Evolutionary conservation across 1,284 basidiomycete genomes (phyloP).

Genomic region (Ceratobasidium sp.): DNA sequence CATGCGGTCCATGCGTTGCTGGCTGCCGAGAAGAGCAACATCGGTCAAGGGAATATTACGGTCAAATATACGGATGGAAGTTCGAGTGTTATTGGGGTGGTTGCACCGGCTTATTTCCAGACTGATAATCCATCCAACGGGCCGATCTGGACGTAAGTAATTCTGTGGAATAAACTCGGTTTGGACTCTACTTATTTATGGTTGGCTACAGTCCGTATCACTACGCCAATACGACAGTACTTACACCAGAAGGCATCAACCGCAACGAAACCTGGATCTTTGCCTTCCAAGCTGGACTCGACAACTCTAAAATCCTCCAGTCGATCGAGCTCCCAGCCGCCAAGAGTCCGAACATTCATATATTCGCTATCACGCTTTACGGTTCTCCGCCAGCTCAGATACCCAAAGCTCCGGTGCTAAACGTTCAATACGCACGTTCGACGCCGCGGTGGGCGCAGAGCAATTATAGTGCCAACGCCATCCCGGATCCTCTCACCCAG

Average conservation of each 20-base stretch:
- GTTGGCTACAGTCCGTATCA: neutral
- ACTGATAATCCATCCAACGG: slow-evolving; percentile 27
- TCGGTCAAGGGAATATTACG: slow-evolving; percentile 30
- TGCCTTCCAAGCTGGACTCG: slow-evolving; percentile 26
- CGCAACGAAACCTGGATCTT: slow-evolving; percentile 37
- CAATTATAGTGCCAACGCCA: slow-evolving; percentile 36
- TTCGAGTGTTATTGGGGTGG: slow-evolving; percentile 15
- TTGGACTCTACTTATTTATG: neutral
- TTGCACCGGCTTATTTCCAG: slow-evolving; percentile 21
- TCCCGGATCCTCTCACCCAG: slow-evolving; percentile 14
- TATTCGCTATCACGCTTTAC: slow-evolving; percentile 29
- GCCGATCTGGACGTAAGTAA: slow-evolving; percentile 32
- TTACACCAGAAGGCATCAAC: slow-evolving; percentile 31
- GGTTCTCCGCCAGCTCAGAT: slow-evolving; percentile 6
- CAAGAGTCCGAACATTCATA: slow-evolving; percentile 24
- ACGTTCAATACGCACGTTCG: slow-evolving; percentile 34
- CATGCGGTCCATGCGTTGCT: slow-evolving; percentile 40
- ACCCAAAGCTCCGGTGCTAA: slow-evolving; percentile 10
- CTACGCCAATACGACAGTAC: slow-evolving; percentile 20
- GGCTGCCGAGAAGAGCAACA: slow-evolving; percentile 32
- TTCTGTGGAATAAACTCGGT: neutral
- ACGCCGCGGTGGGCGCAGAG: slow-evolving; percentile 34
- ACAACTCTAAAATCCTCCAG: neutral
- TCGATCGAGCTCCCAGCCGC: slow-evolving; percentile 23
- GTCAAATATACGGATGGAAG: slow-evolving; percentile 28